Conservation (phyloP, 2,329 filamentous ascomycete genomes). For the Ophiostoma ips region DNA sequence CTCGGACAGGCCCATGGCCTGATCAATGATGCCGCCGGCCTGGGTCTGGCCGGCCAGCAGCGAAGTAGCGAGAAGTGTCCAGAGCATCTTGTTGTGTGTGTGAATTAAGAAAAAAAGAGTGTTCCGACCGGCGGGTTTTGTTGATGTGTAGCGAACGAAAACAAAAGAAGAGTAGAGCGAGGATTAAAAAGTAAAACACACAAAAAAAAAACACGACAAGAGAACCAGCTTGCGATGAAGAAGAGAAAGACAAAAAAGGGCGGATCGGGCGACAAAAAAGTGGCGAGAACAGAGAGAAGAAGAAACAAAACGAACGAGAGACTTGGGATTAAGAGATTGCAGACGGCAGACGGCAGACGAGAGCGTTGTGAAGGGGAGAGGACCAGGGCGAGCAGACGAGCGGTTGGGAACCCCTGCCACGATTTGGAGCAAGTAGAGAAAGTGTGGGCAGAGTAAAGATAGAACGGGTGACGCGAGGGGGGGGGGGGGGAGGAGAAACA, state of each 20-base stretch:
- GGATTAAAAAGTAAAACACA: background rate
- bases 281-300: background rate
- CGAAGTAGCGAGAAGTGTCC: constrained; percentile 21
- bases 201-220: constrained; percentile 1
- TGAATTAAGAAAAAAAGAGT: too few species aligned
- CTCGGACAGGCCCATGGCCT: constrained; percentile 15
- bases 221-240: constrained; percentile 1
- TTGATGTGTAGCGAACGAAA: background rate
- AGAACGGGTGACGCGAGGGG: too few species aligned
- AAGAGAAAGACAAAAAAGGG: background rate
- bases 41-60: constrained; percentile 23
- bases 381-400: background rate
- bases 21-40: constrained; percentile 19
- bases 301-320: background rate
- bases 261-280: background rate
- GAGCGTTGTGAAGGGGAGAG: too few species aligned
- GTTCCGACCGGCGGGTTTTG: constrained; percentile 12
- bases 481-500: too few species aligned
- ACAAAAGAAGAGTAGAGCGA: background rate
- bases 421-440: too few species aligned
- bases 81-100: constrained; percentile 21
- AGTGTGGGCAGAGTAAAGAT: too few species aligned
- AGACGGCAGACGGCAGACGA: background rate
- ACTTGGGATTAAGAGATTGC: background rate
- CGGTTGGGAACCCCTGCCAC: too few species aligned